Base-by-base conservation (phyloP, 345 rosid genomes). In the Psidium guajava region DNA sequence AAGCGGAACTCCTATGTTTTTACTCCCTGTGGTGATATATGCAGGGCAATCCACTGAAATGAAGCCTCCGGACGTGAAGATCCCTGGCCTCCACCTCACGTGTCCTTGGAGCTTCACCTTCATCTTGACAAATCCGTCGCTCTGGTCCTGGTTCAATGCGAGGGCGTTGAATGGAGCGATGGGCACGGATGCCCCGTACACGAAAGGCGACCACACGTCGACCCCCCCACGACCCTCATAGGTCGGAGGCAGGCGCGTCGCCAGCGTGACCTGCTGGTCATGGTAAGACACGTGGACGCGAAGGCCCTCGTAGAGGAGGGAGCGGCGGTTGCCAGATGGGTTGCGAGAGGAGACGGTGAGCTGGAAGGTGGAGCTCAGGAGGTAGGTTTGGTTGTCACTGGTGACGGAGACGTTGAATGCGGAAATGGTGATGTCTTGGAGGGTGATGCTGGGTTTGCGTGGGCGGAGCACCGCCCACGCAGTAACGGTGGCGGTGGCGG, bases 371-470 rank as follows among this genome's bases (percentile, higher is more conserved):
- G 90, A 82, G 57, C 87, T 86, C 87, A 91, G 87, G 82, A 47
- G 54, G 82, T 85, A 85, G 28, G 90, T 88, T 69, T 69, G 77
- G 44, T 69, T 69, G 40, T 69, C 44, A 25, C 16, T 16, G 86
- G 61, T 5, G 7, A 69, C 10, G n/a, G 89, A 73, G 56, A 86
- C 83, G 42, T 88, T 89, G 91, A 91, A 89, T 84, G 86, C 74
- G 86, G 82, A 87, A 22, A 90, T 88, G 83, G 92, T 91, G 85
- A 86, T 85, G 84, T 90, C 93, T 44, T 87, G 91, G 86, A 91
- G 91, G 88, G 85, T 83, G 88, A 91, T 88, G 6, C 32, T 54
- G 25, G 93, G 93, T 15, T 89, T 88, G 18, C 47, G 49, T 5
- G 91, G 93, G 7, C 84, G 90, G 58, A 91, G 91, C 7, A 89